These are phyloP conservation scores for Ophiosphaerella narmari DNA, from an alignment of 2,329 filamentous ascomycete genomes.

Conservation along the genomic window DNA sequence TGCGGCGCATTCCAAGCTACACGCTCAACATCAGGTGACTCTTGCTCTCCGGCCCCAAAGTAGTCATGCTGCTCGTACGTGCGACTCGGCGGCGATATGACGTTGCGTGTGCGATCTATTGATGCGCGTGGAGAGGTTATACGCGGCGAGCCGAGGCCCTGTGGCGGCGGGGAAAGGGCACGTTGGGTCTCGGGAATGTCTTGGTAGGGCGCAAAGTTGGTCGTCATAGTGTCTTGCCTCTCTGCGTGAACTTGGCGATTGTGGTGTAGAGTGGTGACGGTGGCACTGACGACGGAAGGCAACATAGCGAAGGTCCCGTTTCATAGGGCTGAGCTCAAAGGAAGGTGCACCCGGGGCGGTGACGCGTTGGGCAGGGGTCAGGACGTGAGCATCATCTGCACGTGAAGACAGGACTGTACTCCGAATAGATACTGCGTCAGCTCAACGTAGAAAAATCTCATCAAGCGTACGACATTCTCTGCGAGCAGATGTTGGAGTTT, in stretches of 20 bases:
- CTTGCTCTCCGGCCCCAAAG: conserved; percentile 26
- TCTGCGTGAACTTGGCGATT: background rate
- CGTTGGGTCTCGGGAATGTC: conserved; percentile 86
- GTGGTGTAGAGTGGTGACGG: background rate
- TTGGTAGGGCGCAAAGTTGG: conserved; percentile 92
- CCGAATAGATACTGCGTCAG: background rate
- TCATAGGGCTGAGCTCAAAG: conserved; percentile 13
- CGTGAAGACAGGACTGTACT: conserved; percentile 11
- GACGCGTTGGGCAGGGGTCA: conserved; percentile 25
- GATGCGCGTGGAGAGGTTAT: conserved; percentile 51
- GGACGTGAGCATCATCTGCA: conserved; percentile 6
- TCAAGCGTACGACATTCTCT: too few relatives aligned
- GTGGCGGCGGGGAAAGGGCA: conserved; percentile 71
- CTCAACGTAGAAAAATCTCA: background rate
- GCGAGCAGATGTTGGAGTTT: too few relatives aligned
- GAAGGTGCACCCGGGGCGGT: conserved; percentile 14
- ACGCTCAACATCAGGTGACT: conserved; percentile 28
- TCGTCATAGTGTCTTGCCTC: conserved; percentile 25
- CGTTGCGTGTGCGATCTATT: conserved; percentile 38
- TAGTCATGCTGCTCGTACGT: conserved; percentile 49
- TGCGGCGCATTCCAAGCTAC: conserved; percentile 35
- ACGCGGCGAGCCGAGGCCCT: conserved; percentile 53
- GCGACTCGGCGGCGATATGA: conserved; percentile 39
- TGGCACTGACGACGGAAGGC: conserved; percentile 2
- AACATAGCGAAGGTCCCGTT: background rate